A percentile compares a stretch with the other conserved stretches of the same genome.
Evolutionary conservation across 495 filamentous ascomycete genomes (phyloP).

Genomic region (Hyaloscypha hepaticicola): DNA sequence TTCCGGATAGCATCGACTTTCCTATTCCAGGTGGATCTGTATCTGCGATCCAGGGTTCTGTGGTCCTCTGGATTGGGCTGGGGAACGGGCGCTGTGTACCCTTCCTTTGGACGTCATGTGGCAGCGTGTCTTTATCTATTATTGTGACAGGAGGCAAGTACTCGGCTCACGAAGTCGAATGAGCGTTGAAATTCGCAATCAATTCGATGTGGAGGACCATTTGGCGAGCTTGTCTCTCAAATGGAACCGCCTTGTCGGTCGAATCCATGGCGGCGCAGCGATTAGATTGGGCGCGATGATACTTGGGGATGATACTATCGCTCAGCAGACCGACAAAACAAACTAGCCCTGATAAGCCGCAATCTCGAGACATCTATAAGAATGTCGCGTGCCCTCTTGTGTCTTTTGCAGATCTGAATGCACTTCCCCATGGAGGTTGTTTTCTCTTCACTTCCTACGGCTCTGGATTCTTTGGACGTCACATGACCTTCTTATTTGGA

Average conservation of each 20-base stretch:
- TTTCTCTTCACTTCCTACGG: background rate
- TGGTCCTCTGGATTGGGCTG: background rate
- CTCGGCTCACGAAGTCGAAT: slow-evolving; percentile 7
- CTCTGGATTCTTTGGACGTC: background rate
- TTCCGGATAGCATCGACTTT: slow-evolving; percentile 12
- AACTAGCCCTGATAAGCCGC: slow-evolving; percentile 12
- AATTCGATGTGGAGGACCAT: slow-evolving; percentile 10
- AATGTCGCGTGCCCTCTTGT: slow-evolving; percentile 3
- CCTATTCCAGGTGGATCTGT: slow-evolving; percentile 2
- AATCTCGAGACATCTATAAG: background rate
- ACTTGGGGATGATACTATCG: slow-evolving; percentile 14
- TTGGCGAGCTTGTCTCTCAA: slow-evolving; percentile 12
- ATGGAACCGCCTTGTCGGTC: slow-evolving; percentile 12
- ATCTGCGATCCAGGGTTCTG: slow-evolving; percentile 7
- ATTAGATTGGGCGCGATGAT: slow-evolving; percentile 19
- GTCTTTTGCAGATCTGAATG: background rate
- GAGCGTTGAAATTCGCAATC: slow-evolving; percentile 11
- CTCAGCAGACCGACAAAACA: background rate
- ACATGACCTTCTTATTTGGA: background rate
- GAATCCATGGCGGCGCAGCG: background rate
- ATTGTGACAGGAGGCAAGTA: background rate
- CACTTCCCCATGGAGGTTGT: background rate
- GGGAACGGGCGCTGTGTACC: background rate
- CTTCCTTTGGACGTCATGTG: background rate
- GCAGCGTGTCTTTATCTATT: background rate